Evolutionary conservation across 2,329 filamentous ascomycete species (phyloP), one percentile per base, ranked within the genome.

Genomic region (Cryphonectria nitschkei): DNA sequence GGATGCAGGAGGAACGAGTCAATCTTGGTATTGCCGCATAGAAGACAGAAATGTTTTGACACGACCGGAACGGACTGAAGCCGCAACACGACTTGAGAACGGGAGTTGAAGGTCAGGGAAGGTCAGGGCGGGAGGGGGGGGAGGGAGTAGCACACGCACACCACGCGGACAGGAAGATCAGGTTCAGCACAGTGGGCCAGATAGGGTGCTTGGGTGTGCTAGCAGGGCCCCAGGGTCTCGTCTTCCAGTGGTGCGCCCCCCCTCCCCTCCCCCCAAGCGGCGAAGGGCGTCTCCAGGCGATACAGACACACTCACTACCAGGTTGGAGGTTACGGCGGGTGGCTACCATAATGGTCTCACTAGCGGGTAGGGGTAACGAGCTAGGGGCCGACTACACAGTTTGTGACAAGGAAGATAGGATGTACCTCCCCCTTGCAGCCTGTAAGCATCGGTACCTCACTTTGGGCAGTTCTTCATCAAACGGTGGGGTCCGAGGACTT

Each of bases 11-110:
- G 61, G 39, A 32, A 64, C n/a, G 3, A n/a, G 9, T 29, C 37
- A 43, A 64, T 26, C 41, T 72, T 68, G 77, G 75, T 74, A 73
- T 73, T 76, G 77, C 78, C 78, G 79, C 78, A 79, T 80, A 76
- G 80, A 78, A 77, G 77, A 81, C 76, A 81, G 79, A 80, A 81
- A 80, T 77, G 77, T 78, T 78, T 80, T 78, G 78, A 77, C 77
- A 79, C 79, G 77, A 75, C 74, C 76, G 76, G 77, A 77, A 79
- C 74, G 75, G 78, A 78, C 77, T 79, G 77, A 77, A 80, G 79
- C 80, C 80, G 80, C 78, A 80, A 78, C 76, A 75, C 76, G 75
- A 60, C 41, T 37, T 54, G 69, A 52, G 39, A n/a, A 63, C 32
- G 39, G 56, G 22, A 65, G 50, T 32, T 39, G 62, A 58, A 50